Evolutionary conservation across 2,329 filamentous ascomycete species (phyloP).

Genomic region (Dactylellina sp.): DNA sequence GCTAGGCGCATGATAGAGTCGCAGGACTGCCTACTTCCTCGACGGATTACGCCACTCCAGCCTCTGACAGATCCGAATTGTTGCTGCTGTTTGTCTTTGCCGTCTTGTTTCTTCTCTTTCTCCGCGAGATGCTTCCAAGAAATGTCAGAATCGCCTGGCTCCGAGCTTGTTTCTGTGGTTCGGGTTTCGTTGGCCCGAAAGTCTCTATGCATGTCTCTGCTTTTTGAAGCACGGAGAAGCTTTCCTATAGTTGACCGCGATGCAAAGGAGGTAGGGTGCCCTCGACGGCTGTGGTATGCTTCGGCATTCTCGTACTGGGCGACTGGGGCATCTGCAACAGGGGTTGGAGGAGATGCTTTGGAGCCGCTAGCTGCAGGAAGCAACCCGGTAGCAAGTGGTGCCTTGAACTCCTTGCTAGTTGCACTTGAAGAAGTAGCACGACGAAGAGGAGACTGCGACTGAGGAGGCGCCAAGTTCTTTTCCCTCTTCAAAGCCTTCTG

Average conservation of each 20-base stretch:
- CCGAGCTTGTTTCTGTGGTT: slow-evolving; percentile 52
- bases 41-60: slow-evolving; percentile 56
- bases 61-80: slow-evolving; percentile 50
- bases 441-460: slow-evolving; percentile 41
- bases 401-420: slow-evolving; percentile 40
- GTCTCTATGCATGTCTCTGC: slow-evolving; percentile 53
- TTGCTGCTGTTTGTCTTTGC: slow-evolving; percentile 33
- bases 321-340: slow-evolving; percentile 44
- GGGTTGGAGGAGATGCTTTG: slow-evolving; percentile 40
- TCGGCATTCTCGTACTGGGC: slow-evolving; percentile 44
- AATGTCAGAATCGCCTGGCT: slow-evolving; percentile 52
- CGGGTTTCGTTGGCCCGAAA: slow-evolving; percentile 51
- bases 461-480: slow-evolving; percentile 37
- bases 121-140: slow-evolving; percentile 45
- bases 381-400: slow-evolving; percentile 39
- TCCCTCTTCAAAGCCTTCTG: slow-evolving; percentile 51
- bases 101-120: slow-evolving; percentile 30
- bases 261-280: slow-evolving; percentile 27
- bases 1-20: slow-evolving; percentile 56
- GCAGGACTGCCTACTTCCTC: slow-evolving; percentile 55
- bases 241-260: slow-evolving; percentile 52
- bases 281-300: slow-evolving; percentile 46
- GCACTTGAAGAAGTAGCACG: slow-evolving; percentile 46
- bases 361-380: slow-evolving; percentile 38
- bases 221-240: slow-evolving; percentile 54